Base-by-base conservation (phyloP, 805 yeast species). In the Millerago galiae region DNA sequence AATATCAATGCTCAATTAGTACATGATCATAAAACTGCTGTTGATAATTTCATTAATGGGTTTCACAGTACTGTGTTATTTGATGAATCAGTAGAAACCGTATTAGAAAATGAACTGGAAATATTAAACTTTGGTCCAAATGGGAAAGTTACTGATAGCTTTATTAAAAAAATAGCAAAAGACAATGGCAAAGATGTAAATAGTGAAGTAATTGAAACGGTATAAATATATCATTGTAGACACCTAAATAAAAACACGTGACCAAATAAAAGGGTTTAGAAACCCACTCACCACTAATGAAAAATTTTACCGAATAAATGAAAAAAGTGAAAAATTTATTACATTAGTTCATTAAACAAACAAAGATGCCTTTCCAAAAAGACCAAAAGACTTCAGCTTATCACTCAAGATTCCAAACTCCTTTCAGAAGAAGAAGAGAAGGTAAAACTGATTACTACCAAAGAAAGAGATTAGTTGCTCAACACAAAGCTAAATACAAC, bases 361-460 rank as follows among this genome's bases (percentile, higher is more conserved):
- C 16, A 44, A 78, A 65, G 72, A 87, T 87, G 95, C 77, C 78
- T 63, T 87, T 87, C 88, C 72, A 71, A 64, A 78, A 76, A 66
- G 63, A 68, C 57, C 63, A 72, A 59, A 88, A 89, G 82, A 74
- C 79, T 68, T 81, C 95, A 66, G 91, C 97, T 60, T 93, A 93
- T 91, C 87, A 81, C 81, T 89, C 97, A 68, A 90, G 99, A 74
- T 93, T 81, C 95, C 99, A 93, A 81, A 93, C 99, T 72, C 97
- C 98, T 59, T 93, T 90, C 96, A 89, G 99, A 76, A 90, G 99
- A 83, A 87, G 99, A 85, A 87, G 95, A 72, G 97, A 93, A 79
- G 99, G 99, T 79, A 93, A 93, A 83, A 93, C 99, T 70, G 99
- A 93, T 74, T 93, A 90, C 95, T 93, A 90, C 83, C 96, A 93